Base-by-base conservation (phyloP, 345 rosid genomes). In the Jatropha curcas region DNA sequence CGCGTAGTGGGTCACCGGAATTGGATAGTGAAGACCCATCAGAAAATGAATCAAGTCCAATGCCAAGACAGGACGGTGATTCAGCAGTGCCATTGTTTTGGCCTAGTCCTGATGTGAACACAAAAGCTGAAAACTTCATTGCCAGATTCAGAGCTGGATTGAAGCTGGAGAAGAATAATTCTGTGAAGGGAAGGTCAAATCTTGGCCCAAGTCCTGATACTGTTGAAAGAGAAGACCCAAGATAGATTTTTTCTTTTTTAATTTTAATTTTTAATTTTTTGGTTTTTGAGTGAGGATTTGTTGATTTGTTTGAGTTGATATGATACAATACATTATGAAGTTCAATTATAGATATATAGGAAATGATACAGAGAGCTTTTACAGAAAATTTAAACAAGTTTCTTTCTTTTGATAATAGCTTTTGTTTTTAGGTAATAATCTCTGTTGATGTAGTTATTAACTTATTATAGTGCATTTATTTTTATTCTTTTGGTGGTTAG, bases 71-170 rank as follows among this genome's bases (percentile, higher is more conserved):
- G 0, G 64, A 22, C 20, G 72, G 65, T 0, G 76, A 67, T 5
- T 9, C 60, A 41, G 10, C 46, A 48, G 45, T 62, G 53, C 65
- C 78, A 17, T 33, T 76, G 67, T 88, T 86, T 48, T 94, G 94
- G 77, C 94, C 91, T 11, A 94, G 98, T 80, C 97, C 98, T 12
- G 97, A 92, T 71, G 94, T 94, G 77, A 62, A 94, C 79, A 84
- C 90, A 10, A 90, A 94, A 71, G 98, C 98, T 3, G 93, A 88
- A 66, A 77, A 87, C 59, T 94, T 94, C 88, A 92, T 94, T 51
- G 90, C 94, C 22, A 87, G 83, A 60, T 89, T 92, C 81, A 90
- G 92, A 67, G 94, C 94, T 51, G 94, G 93, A 13, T 79, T 92
- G 82, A 84, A 63, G 70, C 56, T 86, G 84, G 96, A 94, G 88